Evolutionary conservation across 495 filamentous ascomycete species (phyloP), one percentile per base, ranked within the genome.

Genomic region (Aspergillus steynii): DNA sequence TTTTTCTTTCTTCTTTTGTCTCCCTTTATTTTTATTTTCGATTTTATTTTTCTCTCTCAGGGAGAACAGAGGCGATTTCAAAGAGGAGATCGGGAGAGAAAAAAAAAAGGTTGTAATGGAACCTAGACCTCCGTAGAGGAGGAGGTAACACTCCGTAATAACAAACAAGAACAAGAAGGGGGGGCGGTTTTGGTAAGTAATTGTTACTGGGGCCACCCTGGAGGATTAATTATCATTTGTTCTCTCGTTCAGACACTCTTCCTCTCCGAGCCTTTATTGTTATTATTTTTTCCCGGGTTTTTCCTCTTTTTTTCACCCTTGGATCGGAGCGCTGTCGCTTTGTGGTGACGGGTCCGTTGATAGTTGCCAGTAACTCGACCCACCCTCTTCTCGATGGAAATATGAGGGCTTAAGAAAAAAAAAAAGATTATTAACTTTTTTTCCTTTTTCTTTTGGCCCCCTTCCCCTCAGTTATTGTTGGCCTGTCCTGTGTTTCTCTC

Each of bases 311-410:
- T 45, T 46, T 53, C 57, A 32, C 49, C 56, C 42, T 53, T 58
- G 56, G 59, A 62, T 59, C 61, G 61, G 58, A 60, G 62, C 47
- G 61, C 61, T 65, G 65, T 64, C 63, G 68, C 63, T 67, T 63
- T 66, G 57, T 66, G 65, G 66, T 67, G 68, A 66, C 65, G 62
- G 68, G 59, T 66, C 68, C 62, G 65, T 68, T 65, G 34, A 37
- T 37, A 37, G 34, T 37, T 37, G 58, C 54, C 58, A 65, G 55
- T 55, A 61, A 67, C 48, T 54, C 12, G 65, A 58, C 59, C 65
- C 61, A 67, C 61, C 60, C 20, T 49, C 31, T 64, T 64, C 51
- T 49, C 34, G 53, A 61, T 55, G 66, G 28, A 61, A 65, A 63
- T 64, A 62, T 64, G 55, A 66, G 60, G 60, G 56, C 59, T 51